Conservation (phyloP, 441 rosid genomes). For the Daphne laureola region DNA sequence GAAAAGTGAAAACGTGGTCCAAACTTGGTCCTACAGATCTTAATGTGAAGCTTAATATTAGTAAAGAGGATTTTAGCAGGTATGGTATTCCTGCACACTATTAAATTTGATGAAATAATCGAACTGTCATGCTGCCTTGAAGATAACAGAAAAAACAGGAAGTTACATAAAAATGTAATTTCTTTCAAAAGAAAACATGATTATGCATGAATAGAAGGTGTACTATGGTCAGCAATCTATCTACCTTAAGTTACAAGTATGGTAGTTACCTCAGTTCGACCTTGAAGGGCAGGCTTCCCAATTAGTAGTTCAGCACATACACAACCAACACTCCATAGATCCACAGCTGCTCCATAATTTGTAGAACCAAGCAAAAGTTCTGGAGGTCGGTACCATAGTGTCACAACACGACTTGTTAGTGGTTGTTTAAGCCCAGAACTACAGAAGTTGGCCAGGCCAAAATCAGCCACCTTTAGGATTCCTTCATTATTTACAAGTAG, state of each 20-base stretch:
- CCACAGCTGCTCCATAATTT: slow-evolving; percentile 75
- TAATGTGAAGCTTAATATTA: too few relatives aligned
- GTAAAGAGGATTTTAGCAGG: too few relatives aligned
- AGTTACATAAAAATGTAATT: too few relatives aligned
- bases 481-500: slow-evolving; percentile 87
- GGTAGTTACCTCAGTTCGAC: slow-evolving; percentile 76
- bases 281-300: slow-evolving; percentile 77
- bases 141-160: too few relatives aligned
- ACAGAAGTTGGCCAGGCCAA: slow-evolving; percentile 84
- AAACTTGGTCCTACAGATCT: too few relatives aligned
- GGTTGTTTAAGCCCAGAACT: slow-evolving; percentile 43
- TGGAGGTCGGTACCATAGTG: slow-evolving; percentile 95
- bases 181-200: background rate
- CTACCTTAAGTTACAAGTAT: background rate
- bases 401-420: slow-evolving; percentile 93
- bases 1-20: too few relatives aligned
- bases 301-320: slow-evolving; percentile 87
- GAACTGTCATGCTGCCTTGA: too few relatives aligned
- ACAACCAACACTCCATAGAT: slow-evolving; percentile 95
- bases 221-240: background rate
- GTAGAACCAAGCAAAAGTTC: slow-evolving; percentile 86
- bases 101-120: too few relatives aligned
- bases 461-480: slow-evolving; percentile 75
- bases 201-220: background rate
- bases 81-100: too few relatives aligned